Evolutionary conservation across 306 rosid genomes (phyloP).

Genomic region (Gynostemma pentaphyllum): DNA sequence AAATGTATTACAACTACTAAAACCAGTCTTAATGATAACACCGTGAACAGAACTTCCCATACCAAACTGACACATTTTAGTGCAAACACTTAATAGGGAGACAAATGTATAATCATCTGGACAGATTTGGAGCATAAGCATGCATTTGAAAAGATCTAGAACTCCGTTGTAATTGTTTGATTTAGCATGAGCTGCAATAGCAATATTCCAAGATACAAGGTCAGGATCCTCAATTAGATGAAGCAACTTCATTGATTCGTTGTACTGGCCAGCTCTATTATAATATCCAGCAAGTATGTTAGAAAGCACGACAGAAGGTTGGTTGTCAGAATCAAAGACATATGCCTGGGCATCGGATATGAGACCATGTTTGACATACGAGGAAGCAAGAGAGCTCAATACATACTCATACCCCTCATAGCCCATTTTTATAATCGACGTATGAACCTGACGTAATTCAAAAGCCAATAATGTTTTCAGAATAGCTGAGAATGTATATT

Average conservation of each 20-base stretch:
- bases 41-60: slow-evolving; percentile 65
- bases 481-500: slow-evolving; percentile 49
- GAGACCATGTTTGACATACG: slow-evolving; percentile 50
- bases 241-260: slow-evolving; percentile 43
- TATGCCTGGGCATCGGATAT: slow-evolving; percentile 38
- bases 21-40: slow-evolving; percentile 31
- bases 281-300: slow-evolving; percentile 51
- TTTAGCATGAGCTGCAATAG: slow-evolving; percentile 51
- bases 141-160: slow-evolving; percentile 45
- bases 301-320: slow-evolving; percentile 32
- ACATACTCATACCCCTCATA: slow-evolving; percentile 45
- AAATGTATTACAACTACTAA: slow-evolving; percentile 26
- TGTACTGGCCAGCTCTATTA: slow-evolving; percentile 37
- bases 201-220: slow-evolving; percentile 59
- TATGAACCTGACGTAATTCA: slow-evolving; percentile 47
- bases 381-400: slow-evolving; percentile 44
- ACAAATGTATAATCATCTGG: slow-evolving; percentile 55
- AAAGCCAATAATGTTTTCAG: slow-evolving; percentile 38
- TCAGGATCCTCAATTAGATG: slow-evolving; percentile 41
- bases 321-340: slow-evolving; percentile 23
- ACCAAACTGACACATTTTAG: slow-evolving; percentile 42
- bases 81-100: slow-evolving; percentile 36
- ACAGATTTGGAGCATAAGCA: slow-evolving; percentile 25
- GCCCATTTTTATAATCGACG: slow-evolving; percentile 56
- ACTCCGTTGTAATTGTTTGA: slow-evolving; percentile 27